Percentiles rank a stretch among this genome's conserved stretches.
Conservation (phyloP, 1,139 yeast species). For the Entelexis paramagnoliae region DNA sequence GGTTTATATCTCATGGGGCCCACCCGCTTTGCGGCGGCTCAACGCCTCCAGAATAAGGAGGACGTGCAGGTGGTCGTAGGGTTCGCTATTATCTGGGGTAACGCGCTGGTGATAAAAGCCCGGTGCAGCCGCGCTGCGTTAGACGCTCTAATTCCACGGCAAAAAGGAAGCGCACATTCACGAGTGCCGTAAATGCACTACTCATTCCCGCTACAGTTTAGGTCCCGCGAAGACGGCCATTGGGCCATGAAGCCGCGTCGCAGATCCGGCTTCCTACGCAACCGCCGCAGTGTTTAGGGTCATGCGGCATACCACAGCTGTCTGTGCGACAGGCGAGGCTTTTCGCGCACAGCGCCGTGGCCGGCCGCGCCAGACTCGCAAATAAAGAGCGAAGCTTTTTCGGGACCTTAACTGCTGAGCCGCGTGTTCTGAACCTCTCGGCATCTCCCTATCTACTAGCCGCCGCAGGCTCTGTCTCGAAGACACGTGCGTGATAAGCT, state of each 20-base stretch:
- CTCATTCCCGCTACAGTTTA: too few relatives aligned
- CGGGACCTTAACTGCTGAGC: too few relatives aligned
- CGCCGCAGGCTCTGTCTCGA: background rate
- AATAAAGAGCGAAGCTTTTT: too few relatives aligned
- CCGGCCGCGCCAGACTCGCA: too few relatives aligned
- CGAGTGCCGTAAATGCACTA: background rate
- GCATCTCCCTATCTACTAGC: too few relatives aligned
- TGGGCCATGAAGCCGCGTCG: too few relatives aligned
- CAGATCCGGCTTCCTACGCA: too few relatives aligned
- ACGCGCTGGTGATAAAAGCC: background rate
- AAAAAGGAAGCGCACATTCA: background rate
- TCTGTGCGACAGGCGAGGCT: background rate
- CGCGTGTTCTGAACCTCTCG: too few relatives aligned
- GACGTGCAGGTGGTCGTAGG: background rate
- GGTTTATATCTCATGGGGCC: background rate
- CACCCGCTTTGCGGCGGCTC: background rate
- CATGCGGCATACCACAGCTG: background rate
- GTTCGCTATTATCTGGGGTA: background rate
- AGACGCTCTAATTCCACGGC: too few relatives aligned
- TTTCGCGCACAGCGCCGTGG: too few relatives aligned
- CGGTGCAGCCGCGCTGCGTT: background rate
- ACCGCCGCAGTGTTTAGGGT: background rate
- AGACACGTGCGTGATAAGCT: conserved; percentile 1
- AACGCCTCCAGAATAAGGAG: background rate
- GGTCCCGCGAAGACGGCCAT: too few relatives aligned